Conservation (phyloP, 495 filamentous ascomycete species). For the Penicillium atrosanguineum region DNA sequence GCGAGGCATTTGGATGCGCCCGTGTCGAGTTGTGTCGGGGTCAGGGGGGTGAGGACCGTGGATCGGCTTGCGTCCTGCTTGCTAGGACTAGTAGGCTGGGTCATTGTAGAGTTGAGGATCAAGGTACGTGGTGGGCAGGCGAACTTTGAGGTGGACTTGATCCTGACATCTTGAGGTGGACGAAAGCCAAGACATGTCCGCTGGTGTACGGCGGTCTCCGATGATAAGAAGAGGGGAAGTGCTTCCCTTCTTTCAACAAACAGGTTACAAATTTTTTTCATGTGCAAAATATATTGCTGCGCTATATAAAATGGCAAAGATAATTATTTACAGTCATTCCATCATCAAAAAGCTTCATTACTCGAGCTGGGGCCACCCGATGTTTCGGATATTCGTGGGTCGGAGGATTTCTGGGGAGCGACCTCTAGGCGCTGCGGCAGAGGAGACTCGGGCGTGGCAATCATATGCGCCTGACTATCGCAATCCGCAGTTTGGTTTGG, state of each 20-base stretch:
- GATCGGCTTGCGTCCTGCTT: not conserved
- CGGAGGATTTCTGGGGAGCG: constrained; percentile 17
- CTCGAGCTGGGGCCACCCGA: constrained; percentile 6
- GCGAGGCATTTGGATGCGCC: constrained; percentile 36
- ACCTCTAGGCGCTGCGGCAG: constrained; percentile 1
- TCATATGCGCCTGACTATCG: constrained; percentile 16
- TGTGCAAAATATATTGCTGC: not conserved
- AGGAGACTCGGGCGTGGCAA: constrained; percentile 5
- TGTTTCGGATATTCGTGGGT: constrained; percentile 4
- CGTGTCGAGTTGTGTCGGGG: constrained; percentile 28
- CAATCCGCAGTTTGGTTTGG: constrained; percentile 11
- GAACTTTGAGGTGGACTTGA: not conserved
- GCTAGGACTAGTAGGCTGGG: not conserved
- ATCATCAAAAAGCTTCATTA: constrained; percentile 4
- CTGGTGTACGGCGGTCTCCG: constrained; percentile 18
- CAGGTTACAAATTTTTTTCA: not conserved
- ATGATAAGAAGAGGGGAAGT: constrained; percentile 14
- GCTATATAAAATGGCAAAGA: not conserved
- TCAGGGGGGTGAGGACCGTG: constrained; percentile 4
- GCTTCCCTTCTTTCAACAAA: constrained; percentile 6
- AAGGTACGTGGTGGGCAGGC: not conserved
- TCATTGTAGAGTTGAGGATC: not conserved
- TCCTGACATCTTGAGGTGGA: not conserved
- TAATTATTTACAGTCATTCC: constrained; percentile 10
- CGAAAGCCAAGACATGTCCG: constrained; percentile 1